These are phyloP conservation scores for Candida cerambycidarum DNA, from an alignment of 805 yeast genomes.

Conservation along the genomic window DNA sequence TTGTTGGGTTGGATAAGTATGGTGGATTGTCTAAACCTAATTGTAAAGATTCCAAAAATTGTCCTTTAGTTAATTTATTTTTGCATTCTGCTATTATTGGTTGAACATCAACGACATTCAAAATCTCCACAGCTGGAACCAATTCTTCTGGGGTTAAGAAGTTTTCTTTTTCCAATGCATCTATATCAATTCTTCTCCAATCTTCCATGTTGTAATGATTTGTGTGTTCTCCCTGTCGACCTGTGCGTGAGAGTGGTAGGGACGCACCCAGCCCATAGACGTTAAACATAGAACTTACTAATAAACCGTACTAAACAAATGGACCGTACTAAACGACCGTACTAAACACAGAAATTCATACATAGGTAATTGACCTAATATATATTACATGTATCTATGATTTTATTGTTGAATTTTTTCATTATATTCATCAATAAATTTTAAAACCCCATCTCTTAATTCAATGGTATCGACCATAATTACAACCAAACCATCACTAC, in stretches of 20 bases:
- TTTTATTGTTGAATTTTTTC: slow-evolving; percentile 9
- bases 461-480: slow-evolving; percentile 47
- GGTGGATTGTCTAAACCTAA: slow-evolving; percentile 74
- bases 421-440: slow-evolving; percentile 43
- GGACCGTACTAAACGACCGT: too few species aligned
- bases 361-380: too few species aligned
- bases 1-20: slow-evolving; percentile 66
- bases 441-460: slow-evolving; percentile 38
- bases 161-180: slow-evolving; percentile 82
- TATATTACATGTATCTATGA: too few species aligned
- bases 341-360: too few species aligned
- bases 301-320: not conserved
- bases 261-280: too few species aligned
- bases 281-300: too few species aligned
- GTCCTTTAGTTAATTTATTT: slow-evolving; percentile 66
- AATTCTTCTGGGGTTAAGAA: slow-evolving; percentile 65
- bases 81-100: slow-evolving; percentile 58
- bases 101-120: slow-evolving; percentile 49
- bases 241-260: too few species aligned
- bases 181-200: slow-evolving; percentile 95
- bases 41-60: slow-evolving; percentile 63
- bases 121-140: slow-evolving; percentile 47
- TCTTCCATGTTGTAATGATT: slow-evolving; percentile 48
- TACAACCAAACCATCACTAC: slow-evolving; percentile 59
- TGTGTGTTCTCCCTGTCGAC: too few species aligned